Conservation (phyloP, 2,329 filamentous ascomycete species). For the Stagonosporopsis chrysanthemi region DNA sequence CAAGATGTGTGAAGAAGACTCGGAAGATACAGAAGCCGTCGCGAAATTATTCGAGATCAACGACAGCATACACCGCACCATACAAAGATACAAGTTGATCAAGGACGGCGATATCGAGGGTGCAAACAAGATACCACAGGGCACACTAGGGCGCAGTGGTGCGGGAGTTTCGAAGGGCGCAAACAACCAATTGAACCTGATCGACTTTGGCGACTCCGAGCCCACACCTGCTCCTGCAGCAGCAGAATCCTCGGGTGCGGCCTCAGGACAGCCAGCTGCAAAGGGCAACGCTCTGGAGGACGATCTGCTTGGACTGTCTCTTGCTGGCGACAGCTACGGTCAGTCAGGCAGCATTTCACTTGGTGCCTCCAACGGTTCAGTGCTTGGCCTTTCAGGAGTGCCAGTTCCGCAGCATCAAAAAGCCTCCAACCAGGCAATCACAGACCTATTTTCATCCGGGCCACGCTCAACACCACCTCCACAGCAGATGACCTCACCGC, state of each 20-base stretch:
- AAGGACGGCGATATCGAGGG: slow-evolving; percentile 92
- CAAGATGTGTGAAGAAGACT: slow-evolving; percentile 99
- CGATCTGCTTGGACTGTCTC: slow-evolving; percentile 86
- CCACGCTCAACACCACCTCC: slow-evolving; percentile 48
- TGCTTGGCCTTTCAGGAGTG: slow-evolving; percentile 45
- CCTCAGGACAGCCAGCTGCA: slow-evolving; percentile 53
- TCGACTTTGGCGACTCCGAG: slow-evolving; percentile 81
- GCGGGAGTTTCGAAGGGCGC: slow-evolving; percentile 70
- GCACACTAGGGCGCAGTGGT: slow-evolving; percentile 72
- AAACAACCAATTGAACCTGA: slow-evolving; percentile 85
- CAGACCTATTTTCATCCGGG: slow-evolving; percentile 65
- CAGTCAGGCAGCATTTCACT: slow-evolving; percentile 84
- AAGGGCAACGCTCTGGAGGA: slow-evolving; percentile 78
- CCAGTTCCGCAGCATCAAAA: slow-evolving; percentile 44
- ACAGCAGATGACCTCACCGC: slow-evolving; percentile 56
- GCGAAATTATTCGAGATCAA: slow-evolving; percentile 97
- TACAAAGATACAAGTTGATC: slow-evolving; percentile 92
- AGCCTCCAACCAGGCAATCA: slow-evolving; percentile 59
- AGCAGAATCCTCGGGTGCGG: slow-evolving; percentile 43
- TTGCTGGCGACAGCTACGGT: slow-evolving; percentile 72
- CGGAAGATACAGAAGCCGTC: slow-evolving; percentile 94
- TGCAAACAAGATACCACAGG: slow-evolving; percentile 82
- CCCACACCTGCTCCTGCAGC: slow-evolving; percentile 61
- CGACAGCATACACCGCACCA: slow-evolving; percentile 96
- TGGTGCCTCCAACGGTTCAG: slow-evolving; percentile 62